These are phyloP conservation scores for Annulohypoxylon bovei DNA, from an alignment of 495 filamentous ascomycete species.

Conservation along the genomic window DNA sequence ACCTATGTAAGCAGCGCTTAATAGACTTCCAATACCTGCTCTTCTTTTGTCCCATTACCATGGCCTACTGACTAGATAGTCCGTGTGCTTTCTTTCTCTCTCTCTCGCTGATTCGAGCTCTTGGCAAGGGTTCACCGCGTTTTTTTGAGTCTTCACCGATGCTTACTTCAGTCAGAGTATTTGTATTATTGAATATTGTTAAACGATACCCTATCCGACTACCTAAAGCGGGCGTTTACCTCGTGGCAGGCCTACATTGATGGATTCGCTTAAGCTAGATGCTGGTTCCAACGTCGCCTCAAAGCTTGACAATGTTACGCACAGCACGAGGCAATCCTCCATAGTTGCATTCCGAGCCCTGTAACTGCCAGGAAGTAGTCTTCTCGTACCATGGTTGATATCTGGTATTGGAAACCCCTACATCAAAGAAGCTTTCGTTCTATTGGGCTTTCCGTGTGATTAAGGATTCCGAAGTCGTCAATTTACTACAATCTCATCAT, in stretches of 20 bases:
- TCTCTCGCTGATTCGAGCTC: conserved; percentile 6
- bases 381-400: conserved; percentile 17
- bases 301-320: conserved; percentile 11
- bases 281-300: conserved; percentile 15
- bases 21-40: conserved; percentile 7
- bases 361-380: background rate
- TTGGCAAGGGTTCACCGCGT: conserved; percentile 24
- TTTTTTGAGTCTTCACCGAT: conserved; percentile 20
- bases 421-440: background rate
- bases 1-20: conserved; percentile 17
- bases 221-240: background rate
- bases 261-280: background rate
- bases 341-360: background rate
- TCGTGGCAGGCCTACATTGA: background rate
- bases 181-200: background rate
- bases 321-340: conserved; percentile 32
- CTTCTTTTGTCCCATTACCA: conserved; percentile 10
- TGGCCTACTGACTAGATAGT: background rate
- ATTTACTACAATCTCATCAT: background rate
- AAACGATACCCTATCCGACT: background rate
- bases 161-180: background rate
- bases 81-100: background rate
- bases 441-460: conserved; percentile 20
- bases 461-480: conserved; percentile 25
- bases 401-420: conserved; percentile 1